Percentiles rank a stretch among this genome's conserved stretches.
Conservation (phyloP, 73 alveolate genomes). For the Paramecium biaurelia region DNA sequence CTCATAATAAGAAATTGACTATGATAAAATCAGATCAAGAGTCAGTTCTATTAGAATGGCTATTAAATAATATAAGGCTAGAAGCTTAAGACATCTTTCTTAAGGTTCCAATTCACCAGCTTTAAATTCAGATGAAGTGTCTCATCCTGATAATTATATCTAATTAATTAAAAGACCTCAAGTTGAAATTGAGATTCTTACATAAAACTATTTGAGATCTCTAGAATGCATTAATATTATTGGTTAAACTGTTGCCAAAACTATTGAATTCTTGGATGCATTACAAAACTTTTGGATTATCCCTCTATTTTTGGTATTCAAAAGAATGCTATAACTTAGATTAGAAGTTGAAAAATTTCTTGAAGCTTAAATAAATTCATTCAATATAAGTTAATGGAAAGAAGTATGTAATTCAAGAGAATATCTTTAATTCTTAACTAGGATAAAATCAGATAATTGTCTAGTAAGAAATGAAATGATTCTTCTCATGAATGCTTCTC, state of each 20-base stretch:
- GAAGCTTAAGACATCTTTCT: neutral
- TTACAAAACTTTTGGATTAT: constrained; percentile 44
- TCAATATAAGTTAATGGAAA: neutral
- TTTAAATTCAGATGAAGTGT: neutral
- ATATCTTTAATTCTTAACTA: neutral
- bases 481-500: neutral
- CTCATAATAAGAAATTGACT: neutral
- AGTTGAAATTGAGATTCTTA: neutral
- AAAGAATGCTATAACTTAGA: constrained; percentile 25
- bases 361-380: neutral
- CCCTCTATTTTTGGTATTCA: constrained; percentile 21
- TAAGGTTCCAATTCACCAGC: neutral
- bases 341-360: constrained; percentile 7
- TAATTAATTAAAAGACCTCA: constrained; percentile 10
- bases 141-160: constrained; percentile 1
- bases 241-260: constrained; percentile 18
- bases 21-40: neutral
- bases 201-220: neutral
- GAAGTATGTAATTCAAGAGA: neutral
- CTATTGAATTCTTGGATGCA: constrained; percentile 31
- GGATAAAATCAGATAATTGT: neutral
- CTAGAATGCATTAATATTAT: neutral
- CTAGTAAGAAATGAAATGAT: constrained; percentile 9
- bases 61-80: neutral
- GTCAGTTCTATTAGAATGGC: neutral